Evolutionary conservation across 2,329 filamentous ascomycete species (phyloP), one percentile per base, ranked within the genome.

Genomic region (Orbilia brochopaga): DNA sequence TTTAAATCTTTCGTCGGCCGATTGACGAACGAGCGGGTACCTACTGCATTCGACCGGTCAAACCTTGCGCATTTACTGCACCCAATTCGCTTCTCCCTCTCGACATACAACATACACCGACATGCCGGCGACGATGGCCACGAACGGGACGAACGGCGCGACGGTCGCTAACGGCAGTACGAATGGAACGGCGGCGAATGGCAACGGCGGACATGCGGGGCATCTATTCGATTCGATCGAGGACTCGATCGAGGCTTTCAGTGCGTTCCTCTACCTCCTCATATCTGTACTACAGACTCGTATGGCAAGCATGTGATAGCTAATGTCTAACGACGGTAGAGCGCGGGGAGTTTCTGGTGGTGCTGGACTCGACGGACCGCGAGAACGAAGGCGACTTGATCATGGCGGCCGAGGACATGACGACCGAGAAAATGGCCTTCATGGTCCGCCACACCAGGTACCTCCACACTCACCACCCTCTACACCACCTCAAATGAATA

Each of bases 321-420:
- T 21, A 17, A 17, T 19, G 19, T 37, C 27, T 37, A 13, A n/a
- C 11, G 10, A 59, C 30, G n/a, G 15, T 52, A 73, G 69, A 27
- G 23, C 61, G 61, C 27, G 92, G 91, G 80, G 88, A 97, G 79
- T 97, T 97, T 84, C 89, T 99, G 79, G 87, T 99, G 73, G 93
- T 97, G 40, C 90, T 99, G 78, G 94, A 99, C 83, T 90, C 91
- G 76, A 87, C 91, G 74, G 86, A 88, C 74, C 92, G 94, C 80
- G 94, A 99, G 81, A 99, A 99, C 80, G 94, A 99, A 85, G 94
- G 92, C 80, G 94, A 99, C 82, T 86, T 99, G 54, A 97, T 97
- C 80, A 95, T 97, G 78, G 91, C 94, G 75, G 93, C 92, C 74
- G 83, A 91, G 75, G 85, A 89, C 77, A 82, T 97, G 74, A 96